Percentiles rank a stretch among this genome's conserved stretches.
Evolutionary conservation across 2,329 filamentous ascomycete genomes (phyloP).

Genomic region (Malbranchea cinnamomea): DNA sequence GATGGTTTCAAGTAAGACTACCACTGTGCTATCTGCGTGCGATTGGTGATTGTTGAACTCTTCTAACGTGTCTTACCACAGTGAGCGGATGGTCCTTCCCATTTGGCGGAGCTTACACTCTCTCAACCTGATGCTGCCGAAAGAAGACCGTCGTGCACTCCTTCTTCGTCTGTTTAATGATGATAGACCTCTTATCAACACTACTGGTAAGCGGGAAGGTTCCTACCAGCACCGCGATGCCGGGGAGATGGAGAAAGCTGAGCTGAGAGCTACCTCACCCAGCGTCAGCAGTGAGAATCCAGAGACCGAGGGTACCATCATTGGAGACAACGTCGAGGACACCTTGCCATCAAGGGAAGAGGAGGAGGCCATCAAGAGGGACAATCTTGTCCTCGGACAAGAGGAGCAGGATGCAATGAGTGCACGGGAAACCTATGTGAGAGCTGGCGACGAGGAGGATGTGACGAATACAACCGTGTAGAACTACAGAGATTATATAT

Average conservation of each 20-base stretch:
- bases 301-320: constrained; percentile 6
- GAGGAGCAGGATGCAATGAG: constrained; percentile 28
- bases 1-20: constrained; percentile 39
- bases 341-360: constrained; percentile 16
- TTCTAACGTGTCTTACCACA: constrained; percentile 10
- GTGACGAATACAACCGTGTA: constrained; percentile 34
- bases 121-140: constrained; percentile 93
- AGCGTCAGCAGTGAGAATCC: no score
- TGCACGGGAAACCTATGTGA: constrained; percentile 26
- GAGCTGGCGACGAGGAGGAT: constrained; percentile 31
- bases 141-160: constrained; percentile 91
- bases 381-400: constrained; percentile 25
- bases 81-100: constrained; percentile 74
- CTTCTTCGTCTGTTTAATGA: constrained; percentile 84
- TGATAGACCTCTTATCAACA: constrained; percentile 64
- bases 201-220: constrained; percentile 17
- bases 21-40: background rate
- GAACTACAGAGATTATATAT: no score
- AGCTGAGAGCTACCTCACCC: no score
- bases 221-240: background rate
- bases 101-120: constrained; percentile 88
- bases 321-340: constrained; percentile 2
- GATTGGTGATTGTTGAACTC: constrained; percentile 11
- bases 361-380: constrained; percentile 22
- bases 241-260: background rate